A percentile compares a stretch with the other conserved stretches of the same genome.
These are phyloP conservation scores for Phytophthora fragariaefolia DNA, from an alignment of 352 stramenopile genomes.

Conservation along the genomic window DNA sequence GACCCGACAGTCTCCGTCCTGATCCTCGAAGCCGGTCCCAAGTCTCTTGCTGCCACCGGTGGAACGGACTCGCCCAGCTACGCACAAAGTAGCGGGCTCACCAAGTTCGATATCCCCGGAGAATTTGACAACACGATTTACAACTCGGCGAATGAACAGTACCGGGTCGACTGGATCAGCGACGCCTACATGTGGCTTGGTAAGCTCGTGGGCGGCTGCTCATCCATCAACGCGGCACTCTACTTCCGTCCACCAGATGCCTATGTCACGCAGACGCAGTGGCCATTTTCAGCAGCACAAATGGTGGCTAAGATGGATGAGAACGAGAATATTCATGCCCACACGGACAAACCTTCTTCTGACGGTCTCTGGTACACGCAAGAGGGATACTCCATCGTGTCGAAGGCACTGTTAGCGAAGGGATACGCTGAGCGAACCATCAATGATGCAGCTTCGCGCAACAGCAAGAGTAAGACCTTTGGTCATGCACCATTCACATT, in stretches of 20 bases:
- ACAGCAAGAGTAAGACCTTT: conserved; percentile 2
- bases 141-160: neutral
- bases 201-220: neutral
- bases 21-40: conserved; percentile 3
- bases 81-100: neutral
- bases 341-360: neutral
- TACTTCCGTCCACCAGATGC: neutral
- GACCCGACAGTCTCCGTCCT: neutral
- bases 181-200: conserved; percentile 4
- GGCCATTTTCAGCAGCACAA: neutral
- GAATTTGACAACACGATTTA: conserved; percentile 2
- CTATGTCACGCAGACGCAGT: conserved; percentile 1
- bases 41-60: neutral
- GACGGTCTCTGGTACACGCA: neutral
- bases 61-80: neutral
- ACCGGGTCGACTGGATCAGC: neutral
- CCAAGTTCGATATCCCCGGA: neutral
- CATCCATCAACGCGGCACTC: neutral
- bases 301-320: neutral
- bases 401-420: neutral
- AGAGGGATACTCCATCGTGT: neutral
- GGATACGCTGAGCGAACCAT: neutral
- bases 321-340: neutral
- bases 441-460: neutral
- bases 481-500: neutral